Evolutionary conservation across 2,329 filamentous ascomycete species (phyloP), one percentile per base, ranked within the genome.

Genomic region (Juglanconis oblonga): DNA sequence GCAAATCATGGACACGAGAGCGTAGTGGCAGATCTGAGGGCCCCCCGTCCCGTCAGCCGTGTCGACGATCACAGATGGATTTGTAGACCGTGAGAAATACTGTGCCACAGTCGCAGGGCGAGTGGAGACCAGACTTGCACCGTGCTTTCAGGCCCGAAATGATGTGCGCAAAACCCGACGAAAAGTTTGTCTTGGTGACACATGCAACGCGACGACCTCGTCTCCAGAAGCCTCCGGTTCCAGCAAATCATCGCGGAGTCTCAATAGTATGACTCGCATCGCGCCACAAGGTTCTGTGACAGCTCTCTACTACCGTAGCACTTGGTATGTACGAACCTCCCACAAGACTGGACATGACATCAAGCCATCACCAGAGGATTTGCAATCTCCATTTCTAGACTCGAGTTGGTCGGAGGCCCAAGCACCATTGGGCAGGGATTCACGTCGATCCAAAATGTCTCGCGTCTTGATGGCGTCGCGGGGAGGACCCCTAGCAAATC

Each of bases 401-500:
- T 44, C 35, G 48, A 45, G 56, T 45, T 52, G 24, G 36, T 48
- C 48, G 38, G 24, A 33, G 57, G 52, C 52, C 52, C 48, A 50
- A 52, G 60, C 60, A 47, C 42, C 32, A 24, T 17, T 45, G 35
- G 56, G 47, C 60, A 47, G 33, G 60, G 60, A 35, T 62, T 47
- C 60, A 62, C 52, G 60, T 59, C 57, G 42, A 52, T 59, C 52
- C 42, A 38, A 48, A 35, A 55, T 33, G 10, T 40, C 29, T 55
- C 59, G 59, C 59, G 59, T 56, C 17, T 49, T 31, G 38, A 55
- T 48, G 59, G 59, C 55, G 55, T 61, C 52, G 59, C 59, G 55
- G 59, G 55, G 47, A 51, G 40, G 40, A 52, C 57, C 57, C 57
- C 51, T 55, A 51, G 24, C 50, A 42, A 42, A 42, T 42, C 6